phyloP scores from a whole-genome alignment of 1,284 basidiomycete genomes.

The Ganoderma lingzhi region DNA sequence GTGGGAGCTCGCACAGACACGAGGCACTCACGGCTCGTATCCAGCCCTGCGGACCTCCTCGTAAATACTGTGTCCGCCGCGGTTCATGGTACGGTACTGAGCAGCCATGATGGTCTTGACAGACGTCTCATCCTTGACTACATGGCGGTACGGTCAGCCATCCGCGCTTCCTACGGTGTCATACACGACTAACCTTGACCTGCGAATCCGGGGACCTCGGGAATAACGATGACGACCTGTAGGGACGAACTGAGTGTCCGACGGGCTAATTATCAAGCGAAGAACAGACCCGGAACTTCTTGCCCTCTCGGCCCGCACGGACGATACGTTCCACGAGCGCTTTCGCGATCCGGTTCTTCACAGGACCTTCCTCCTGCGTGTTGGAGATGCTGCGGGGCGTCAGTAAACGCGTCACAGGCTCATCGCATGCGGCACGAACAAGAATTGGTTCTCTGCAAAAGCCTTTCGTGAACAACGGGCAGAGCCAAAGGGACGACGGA shows the following conservation, averaged over 20 bases:
- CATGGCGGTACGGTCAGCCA: constrained; percentile 43
- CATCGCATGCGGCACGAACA: constrained; percentile 59
- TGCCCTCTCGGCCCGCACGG: constrained; percentile 72
- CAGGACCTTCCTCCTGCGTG: constrained; percentile 68
- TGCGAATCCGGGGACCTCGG: constrained; percentile 84
- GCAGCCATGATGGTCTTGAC: constrained; percentile 86
- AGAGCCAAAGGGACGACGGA: neutral
- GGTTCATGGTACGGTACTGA: constrained; percentile 87
- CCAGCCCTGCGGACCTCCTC: constrained; percentile 84
- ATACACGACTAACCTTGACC: constrained; percentile 49
- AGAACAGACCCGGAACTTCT: constrained; percentile 75
- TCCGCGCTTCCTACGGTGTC: too few relatives aligned
- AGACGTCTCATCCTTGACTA: constrained; percentile 71
- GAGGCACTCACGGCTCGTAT: constrained; percentile 74
- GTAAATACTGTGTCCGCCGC: constrained; percentile 88
- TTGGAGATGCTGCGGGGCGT: constrained; percentile 70
- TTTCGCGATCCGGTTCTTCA: constrained; percentile 84
- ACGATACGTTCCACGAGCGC: constrained; percentile 88
- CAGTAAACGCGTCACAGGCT: neutral
- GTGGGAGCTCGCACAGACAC: too few relatives aligned
- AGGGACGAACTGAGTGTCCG: neutral
- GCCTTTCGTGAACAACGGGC: neutral
- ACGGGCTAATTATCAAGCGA: neutral
- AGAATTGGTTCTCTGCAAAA: constrained; percentile 88
- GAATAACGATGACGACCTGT: constrained; percentile 75